Evolutionary conservation across 345 rosid species (phyloP), one percentile per base, ranked within the genome.

Genomic region (Moringa oleifera): DNA sequence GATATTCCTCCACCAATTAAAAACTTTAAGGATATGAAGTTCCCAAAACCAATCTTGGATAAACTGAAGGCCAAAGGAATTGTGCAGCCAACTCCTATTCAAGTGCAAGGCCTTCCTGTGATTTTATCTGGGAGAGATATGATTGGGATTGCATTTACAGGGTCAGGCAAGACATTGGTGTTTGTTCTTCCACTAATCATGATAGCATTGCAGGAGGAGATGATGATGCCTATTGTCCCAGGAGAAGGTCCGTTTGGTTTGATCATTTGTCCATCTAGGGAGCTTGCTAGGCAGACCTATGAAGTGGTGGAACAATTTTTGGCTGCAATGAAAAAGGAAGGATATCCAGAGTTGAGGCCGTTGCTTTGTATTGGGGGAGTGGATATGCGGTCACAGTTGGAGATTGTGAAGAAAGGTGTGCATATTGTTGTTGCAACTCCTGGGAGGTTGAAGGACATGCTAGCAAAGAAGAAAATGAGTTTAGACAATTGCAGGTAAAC

Each of bases 101-200:
- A 92, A 76, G 97, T 92, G 31, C 98, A 89, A 70, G 97, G 97
- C n/a, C 86, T 92, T 59, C 98, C 97, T 15, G 98, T 87, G 62
- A 73, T 87, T 58, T 66, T 92, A 51, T 55, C 95, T 0, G 97
- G 98, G 11, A 78, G 97, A 58, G 97, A 92, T 64, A 92, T 89
- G 98, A 85, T 87, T 24, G 98, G 98, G 70, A 87, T 92, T 74
- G 98, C 96, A 0, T 92, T 92, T 65, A 89, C 97, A 0, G 97
- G 97, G 10, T 92, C 98, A 0, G 97, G 95, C 37, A 92, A 89
- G 83, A 92, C 98, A 0, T 65, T 92, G 62, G 97, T 87, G 53
- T 89, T 90, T 25, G 98, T 87, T 62, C 80, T 92, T 58, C 98
- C 97, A 0, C 61, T 92, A 90, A 85, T 92, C 18, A 92, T 92